Evolutionary conservation across 208 protist species (phyloP).

Genomic region (Angomonas deanei): DNA sequence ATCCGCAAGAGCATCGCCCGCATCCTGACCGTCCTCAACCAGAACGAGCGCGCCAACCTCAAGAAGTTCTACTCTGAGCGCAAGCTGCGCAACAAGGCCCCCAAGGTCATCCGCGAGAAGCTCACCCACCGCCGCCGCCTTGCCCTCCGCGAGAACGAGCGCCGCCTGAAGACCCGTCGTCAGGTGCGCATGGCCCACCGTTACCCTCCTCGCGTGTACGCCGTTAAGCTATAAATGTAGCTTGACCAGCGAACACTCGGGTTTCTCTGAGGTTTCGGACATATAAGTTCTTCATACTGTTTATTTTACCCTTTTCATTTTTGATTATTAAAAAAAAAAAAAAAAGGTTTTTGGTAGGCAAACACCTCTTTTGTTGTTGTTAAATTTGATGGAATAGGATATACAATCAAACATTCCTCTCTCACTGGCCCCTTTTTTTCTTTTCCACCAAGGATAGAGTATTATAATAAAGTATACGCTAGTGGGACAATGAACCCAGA

Average conservation of each 20-base stretch:
- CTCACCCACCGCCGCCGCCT: conserved; percentile 84
- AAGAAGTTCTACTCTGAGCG: conserved; percentile 92
- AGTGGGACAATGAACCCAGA: too few relatives aligned
- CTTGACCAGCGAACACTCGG: too few relatives aligned
- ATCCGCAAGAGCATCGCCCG: conserved; percentile 96
- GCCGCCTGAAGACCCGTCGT: conserved; percentile 84
- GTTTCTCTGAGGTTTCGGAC: neutral
- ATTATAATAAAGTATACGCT: too few relatives aligned
- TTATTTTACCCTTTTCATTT: conserved; percentile 7
- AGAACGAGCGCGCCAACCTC: conserved; percentile 91
- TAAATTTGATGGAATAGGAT: too few relatives aligned
- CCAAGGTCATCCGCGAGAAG: conserved; percentile 80
- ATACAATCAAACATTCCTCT: too few relatives aligned
- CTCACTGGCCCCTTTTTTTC: too few relatives aligned
- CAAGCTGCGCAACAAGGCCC: conserved; percentile 76
- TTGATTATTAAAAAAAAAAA: too few relatives aligned
- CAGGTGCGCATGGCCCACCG: conserved; percentile 69
- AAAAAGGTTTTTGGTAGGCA: too few relatives aligned
- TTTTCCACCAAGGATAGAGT: too few relatives aligned
- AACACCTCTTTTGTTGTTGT: too few relatives aligned
- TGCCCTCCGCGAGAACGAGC: conserved; percentile 83
- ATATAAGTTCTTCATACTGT: neutral
- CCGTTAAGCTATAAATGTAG: conserved; percentile 87
- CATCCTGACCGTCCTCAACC: conserved; percentile 96
- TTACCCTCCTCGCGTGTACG: conserved; percentile 86